These are phyloP conservation scores for Avena insularis DNA, from an alignment of 176 grass and related monocot genomes.

Conservation along the genomic window DNA sequence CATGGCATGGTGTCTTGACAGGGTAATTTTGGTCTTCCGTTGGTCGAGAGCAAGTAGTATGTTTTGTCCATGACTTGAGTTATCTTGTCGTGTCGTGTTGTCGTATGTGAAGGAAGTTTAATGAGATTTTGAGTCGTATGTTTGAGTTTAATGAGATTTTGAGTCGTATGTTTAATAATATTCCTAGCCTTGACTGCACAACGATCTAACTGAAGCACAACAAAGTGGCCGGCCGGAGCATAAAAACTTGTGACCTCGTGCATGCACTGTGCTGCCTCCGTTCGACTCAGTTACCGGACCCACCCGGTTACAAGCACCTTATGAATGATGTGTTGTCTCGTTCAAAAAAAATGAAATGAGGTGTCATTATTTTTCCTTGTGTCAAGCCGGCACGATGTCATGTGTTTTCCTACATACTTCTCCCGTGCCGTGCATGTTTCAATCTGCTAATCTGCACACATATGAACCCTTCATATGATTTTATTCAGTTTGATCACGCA, in stretches of 20 bases:
- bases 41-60: neutral
- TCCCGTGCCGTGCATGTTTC: too few relatives aligned
- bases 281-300: neutral
- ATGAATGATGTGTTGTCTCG: neutral
- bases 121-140: neutral
- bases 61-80: neutral
- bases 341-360: neutral
- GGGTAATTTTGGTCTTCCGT: constrained; percentile 24
- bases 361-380: neutral
- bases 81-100: neutral
- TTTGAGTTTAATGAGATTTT: neutral
- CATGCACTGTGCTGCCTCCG: neutral
- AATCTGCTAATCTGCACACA: too few relatives aligned
- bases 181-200: too few relatives aligned
- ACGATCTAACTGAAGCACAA: neutral
- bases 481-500: too few relatives aligned
- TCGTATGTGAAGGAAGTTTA: neutral
- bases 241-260: neutral
- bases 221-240: neutral
- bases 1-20: neutral
- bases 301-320: neutral
- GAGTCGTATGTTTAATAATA: neutral
- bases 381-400: neutral
- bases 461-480: too few relatives aligned
- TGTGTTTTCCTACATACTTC: too few relatives aligned